Evolutionary conservation across 352 stramenopile genomes (phyloP), one percentile per base, ranked within the genome.

Genomic region (Globisporangium mamillatum): DNA sequence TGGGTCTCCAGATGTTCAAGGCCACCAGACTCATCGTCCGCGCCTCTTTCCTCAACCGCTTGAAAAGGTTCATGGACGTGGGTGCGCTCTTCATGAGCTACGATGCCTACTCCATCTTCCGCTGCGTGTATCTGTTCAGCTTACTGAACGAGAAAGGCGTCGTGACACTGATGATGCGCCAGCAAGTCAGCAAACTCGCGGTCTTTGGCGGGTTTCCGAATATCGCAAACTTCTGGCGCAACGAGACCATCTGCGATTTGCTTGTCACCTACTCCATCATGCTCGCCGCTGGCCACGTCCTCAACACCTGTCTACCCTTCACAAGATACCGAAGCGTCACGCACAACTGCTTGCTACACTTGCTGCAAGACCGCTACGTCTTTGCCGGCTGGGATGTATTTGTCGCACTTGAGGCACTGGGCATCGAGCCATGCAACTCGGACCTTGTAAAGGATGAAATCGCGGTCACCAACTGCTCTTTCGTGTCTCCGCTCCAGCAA

Each of bases 1-100:
- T 82, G 9, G 41, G 8, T 29, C 60, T 65, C 3, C 24, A 12
- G 53, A 38, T 58, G 95, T 63, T 86, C 56, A 97, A 77, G 67
- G 76, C 81, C 1, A 75, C 38, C 24, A 76, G 62, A 63, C 55
- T 1, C 4, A 32, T 20, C n/a, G 27, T 58, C 6, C 10, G 25
- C 12, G 10, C 12, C 14, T 58, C 53, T 2, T 20, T 67, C 18
- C 67, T 55, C 53, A 24, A 38, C 12, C 22, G 25, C 14, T 27
- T 20, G 22, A 66, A 4, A 5, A 58, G 60, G 60, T 57, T 36
- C 25, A 38, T 38, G 53, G 25, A 58, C 53, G 25, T 25, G 3
- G 22, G 53, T 6, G 53, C 53, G 16, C 53, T 80, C 52, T 55
- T 76, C 25, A 34, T 62, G 3, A 78, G 60, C 55, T 81, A 74